Conservation (phyloP, 805 yeast genomes). For the Priceomyces melissophilus region DNA sequence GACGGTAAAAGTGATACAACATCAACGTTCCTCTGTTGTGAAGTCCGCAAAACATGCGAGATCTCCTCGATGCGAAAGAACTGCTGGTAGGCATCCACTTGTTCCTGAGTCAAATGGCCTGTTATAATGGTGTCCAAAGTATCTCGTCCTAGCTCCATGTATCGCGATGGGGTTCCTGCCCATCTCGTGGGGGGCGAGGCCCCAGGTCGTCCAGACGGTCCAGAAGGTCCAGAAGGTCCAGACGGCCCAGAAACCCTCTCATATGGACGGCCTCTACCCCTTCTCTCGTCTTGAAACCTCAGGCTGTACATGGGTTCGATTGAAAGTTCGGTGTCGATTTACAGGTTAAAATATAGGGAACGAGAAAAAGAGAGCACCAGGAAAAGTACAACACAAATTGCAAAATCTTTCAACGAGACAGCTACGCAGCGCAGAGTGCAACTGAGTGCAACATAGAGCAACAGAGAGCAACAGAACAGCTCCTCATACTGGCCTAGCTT, state of each 20-base stretch:
- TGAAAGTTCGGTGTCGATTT: too few relatives aligned
- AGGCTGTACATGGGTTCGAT: constrained; percentile 8
- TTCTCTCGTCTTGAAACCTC: constrained; percentile 6
- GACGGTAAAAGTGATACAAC: constrained; percentile 51
- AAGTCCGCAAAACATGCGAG: constrained; percentile 47
- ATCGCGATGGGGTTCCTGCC: constrained; percentile 31
- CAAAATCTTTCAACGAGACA: too few relatives aligned
- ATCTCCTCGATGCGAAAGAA: constrained; percentile 79
- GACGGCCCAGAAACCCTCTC: too few relatives aligned
- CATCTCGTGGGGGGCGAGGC: constrained; percentile 21
- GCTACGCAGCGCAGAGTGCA: too few relatives aligned
- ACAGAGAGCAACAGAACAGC: too few relatives aligned
- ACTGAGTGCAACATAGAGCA: too few relatives aligned
- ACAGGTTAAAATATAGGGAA: too few relatives aligned
- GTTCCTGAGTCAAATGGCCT: constrained; percentile 59
- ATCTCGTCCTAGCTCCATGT: constrained; percentile 16
- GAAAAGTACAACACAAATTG: too few relatives aligned
- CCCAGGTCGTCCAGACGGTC: too few relatives aligned
- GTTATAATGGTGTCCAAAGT: constrained; percentile 34
- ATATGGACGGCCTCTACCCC: constrained; percentile 8
- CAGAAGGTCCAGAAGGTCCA: not conserved
- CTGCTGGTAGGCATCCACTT: constrained; percentile 68
- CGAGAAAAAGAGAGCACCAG: too few relatives aligned
- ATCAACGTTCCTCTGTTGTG: constrained; percentile 25
- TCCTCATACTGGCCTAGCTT: too few relatives aligned